Evolutionary conservation across 2,329 filamentous ascomycete species (phyloP).

Genomic region (Aspergillus sp.): DNA sequence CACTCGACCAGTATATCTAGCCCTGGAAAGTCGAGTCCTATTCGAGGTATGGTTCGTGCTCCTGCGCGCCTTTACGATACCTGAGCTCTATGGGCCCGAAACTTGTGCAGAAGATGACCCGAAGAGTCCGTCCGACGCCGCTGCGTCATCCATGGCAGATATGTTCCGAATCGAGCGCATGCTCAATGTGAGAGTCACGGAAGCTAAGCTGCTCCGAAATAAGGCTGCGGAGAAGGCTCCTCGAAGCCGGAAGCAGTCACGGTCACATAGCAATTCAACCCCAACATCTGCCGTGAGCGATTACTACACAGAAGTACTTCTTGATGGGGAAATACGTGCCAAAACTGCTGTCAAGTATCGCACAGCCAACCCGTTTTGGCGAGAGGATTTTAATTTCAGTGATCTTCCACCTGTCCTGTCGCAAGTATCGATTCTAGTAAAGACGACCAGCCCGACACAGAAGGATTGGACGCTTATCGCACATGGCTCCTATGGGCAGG

Average conservation of each 20-base stretch:
- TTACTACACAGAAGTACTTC: constrained; percentile 52
- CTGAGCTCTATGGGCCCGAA: constrained; percentile 80
- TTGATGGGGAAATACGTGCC: constrained; percentile 52
- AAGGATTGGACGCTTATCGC: constrained; percentile 54
- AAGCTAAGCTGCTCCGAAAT: constrained; percentile 57
- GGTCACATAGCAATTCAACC: constrained; percentile 31
- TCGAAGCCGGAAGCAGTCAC: constrained; percentile 37
- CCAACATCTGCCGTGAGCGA: constrained; percentile 38
- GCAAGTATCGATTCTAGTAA: constrained; percentile 49
- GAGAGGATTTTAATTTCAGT: constrained; percentile 50
- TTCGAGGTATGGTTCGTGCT: constrained; percentile 98
- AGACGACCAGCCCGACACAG: constrained; percentile 50
- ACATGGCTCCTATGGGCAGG: constrained; percentile 46
- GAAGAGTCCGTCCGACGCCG: constrained; percentile 34
- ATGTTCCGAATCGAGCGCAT: constrained; percentile 69
- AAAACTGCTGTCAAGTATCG: constrained; percentile 52
- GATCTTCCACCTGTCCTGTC: constrained; percentile 53
- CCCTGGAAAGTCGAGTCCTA: constrained; percentile 81
- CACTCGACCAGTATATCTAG: constrained; percentile 85
- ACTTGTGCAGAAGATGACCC: constrained; percentile 45
- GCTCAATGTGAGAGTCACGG: constrained; percentile 61
- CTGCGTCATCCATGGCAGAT: constrained; percentile 49
- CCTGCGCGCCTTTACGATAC: constrained; percentile 84
- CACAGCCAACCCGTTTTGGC: constrained; percentile 51
- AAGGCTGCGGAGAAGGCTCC: constrained; percentile 35